A percentile compares a stretch with the other conserved stretches of the same genome.
Conservation (phyloP, 345 rosid species). For the Hibiscus tridactylites region DNA sequence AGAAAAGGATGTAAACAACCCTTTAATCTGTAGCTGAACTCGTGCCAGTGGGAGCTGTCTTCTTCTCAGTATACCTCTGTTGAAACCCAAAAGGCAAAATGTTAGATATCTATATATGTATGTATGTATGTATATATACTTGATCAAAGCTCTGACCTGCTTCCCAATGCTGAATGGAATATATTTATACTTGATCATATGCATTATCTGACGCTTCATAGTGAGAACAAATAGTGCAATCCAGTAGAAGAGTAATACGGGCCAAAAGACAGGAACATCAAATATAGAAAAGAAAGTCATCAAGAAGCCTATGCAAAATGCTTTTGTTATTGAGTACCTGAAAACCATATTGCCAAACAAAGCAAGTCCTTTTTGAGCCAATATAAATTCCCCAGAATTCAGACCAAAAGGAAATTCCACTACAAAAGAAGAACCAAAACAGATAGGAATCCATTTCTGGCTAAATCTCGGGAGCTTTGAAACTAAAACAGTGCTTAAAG, state of each 20-base stretch:
- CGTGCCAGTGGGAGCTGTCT: slow-evolving; percentile 21
- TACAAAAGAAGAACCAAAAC: not conserved
- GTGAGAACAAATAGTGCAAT: slow-evolving; percentile 55
- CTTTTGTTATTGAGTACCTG: slow-evolving; percentile 66
- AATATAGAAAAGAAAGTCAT: slow-evolving; percentile 68
- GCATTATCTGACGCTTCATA: slow-evolving; percentile 64
- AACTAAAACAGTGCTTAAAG: not conserved
- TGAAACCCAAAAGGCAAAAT: not conserved
- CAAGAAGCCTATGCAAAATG: slow-evolving; percentile 50
- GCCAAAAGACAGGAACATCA: slow-evolving; percentile 82
- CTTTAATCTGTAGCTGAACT: slow-evolving; percentile 29
- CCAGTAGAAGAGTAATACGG: slow-evolving; percentile 63
- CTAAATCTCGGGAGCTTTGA: not conserved
- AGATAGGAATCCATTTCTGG: not conserved
- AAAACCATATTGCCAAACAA: not conserved
- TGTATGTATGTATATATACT: too few species aligned
- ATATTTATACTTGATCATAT: slow-evolving; percentile 70
- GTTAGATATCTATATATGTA: too few species aligned
- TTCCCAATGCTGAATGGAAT: slow-evolving; percentile 57
- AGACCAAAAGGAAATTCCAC: too few species aligned
- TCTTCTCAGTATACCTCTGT: slow-evolving; percentile 39
- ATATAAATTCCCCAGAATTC: not conserved
- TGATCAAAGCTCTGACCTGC: slow-evolving; percentile 36
- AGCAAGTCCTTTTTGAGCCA: not conserved
- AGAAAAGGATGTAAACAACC: not conserved